A percentile compares a stretch with the other conserved stretches of the same genome.
Conservation (phyloP, 768 basidiomycete genomes). For the Xerocomus brunneocitrinus region DNA sequence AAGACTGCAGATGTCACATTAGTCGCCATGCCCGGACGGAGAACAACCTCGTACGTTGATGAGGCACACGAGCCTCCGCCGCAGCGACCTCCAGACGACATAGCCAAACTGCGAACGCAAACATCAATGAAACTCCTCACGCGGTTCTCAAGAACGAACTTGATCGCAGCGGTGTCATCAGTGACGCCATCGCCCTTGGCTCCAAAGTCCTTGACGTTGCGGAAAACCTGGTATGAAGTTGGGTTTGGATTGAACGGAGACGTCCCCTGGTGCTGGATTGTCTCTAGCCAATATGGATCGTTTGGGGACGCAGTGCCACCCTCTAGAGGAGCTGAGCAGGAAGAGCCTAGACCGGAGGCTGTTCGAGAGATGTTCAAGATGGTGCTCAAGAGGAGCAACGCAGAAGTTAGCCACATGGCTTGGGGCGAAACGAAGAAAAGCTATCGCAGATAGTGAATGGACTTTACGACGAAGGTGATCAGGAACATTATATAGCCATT, state of each 20-base stretch:
- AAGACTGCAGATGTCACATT: constrained; percentile 6
- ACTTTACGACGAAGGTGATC: not conserved
- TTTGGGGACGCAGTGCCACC: constrained; percentile 41
- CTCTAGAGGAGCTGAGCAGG: constrained; percentile 44
- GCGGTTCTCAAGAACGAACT: constrained; percentile 33
- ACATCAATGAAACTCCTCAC: constrained; percentile 1
- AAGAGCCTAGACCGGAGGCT: constrained; percentile 37
- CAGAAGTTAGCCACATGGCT: constrained; percentile 10
- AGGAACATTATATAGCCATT: too few relatives aligned
- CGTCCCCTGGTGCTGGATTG: constrained; percentile 67
- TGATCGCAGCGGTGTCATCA: constrained; percentile 75
- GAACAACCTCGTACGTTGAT: constrained; percentile 39
- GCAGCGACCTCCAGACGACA: constrained; percentile 58
- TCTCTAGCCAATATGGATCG: constrained; percentile 64
- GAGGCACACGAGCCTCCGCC: constrained; percentile 45
- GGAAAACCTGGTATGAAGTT: constrained; percentile 62
- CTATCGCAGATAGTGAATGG: not conserved
- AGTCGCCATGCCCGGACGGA: not conserved
- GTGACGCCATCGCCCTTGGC: constrained; percentile 59
- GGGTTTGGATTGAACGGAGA: constrained; percentile 55
- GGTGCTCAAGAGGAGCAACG: constrained; percentile 7
- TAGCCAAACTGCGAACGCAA: constrained; percentile 47
- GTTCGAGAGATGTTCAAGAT: not conserved
- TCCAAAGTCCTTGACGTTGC: constrained; percentile 65
- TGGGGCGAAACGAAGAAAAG: not conserved